Evolutionary conservation across 2,329 filamentous ascomycete species (phyloP), one percentile per base, ranked within the genome.

Genomic region (Aspergillus aculeatus): DNA sequence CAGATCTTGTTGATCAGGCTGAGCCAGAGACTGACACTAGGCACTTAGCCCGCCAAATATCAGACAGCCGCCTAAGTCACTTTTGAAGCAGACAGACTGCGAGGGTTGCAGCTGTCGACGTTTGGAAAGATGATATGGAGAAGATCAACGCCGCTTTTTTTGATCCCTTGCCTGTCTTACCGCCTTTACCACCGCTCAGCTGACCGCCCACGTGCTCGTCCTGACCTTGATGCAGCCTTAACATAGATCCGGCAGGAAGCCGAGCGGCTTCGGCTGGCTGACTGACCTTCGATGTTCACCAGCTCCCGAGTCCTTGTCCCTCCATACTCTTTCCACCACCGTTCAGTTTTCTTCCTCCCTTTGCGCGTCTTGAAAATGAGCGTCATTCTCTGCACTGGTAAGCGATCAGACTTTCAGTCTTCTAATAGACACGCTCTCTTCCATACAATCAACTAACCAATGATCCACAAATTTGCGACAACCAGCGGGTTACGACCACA

Each of bases 401-500:
- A 73, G 81, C 67, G 31, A 47, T 16, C 21, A 35, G 21, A 14
- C 52, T 47, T 14, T 14, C 38, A 52, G 4, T 2, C 19, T 19
- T 12, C 11, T n/a, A 16, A 7, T 14, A 29, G 19, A 7, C 10
- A 19, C 23, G 21, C 3, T 32, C 3, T 50, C 47, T 16, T 4
- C 38, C n/a, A 14, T 10, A 47, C n/a, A 48, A 55, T 50, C 54
- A 54, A 55, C 58, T 63, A 54, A 63, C 54, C 29, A 19, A 52
- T 50, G 50, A 23, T 48, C 44, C 54, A 26, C 48, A 16, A 56
- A 31, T 59, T 57, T 26, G 53, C 60, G 66, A 58, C 54, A 64
- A 61, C 65, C 73, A 86, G 88, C 88, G 71, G 88, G 88, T 64
- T 90, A 90, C 76, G 88, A 90, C 75, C 88, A 90, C 75, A 91